Evolutionary conservation across 1,139 yeast genomes (phyloP).

Genomic region (Suhomyces coccinellae): DNA sequence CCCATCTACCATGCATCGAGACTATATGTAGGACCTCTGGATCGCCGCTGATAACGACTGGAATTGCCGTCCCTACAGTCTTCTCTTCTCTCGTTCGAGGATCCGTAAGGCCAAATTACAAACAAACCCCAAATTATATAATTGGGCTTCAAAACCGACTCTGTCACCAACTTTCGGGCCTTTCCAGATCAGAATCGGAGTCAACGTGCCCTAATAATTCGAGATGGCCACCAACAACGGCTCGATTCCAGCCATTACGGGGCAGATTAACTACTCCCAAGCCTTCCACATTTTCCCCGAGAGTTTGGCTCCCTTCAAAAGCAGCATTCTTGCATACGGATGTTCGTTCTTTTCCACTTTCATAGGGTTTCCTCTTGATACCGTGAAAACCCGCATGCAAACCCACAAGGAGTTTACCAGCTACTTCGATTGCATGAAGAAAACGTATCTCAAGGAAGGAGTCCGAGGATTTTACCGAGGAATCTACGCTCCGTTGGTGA

Average conservation of each 20-base stretch:
- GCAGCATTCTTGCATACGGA: slow-evolving; percentile 60
- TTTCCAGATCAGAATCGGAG: background rate
- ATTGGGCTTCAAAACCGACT: background rate
- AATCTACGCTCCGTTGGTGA: slow-evolving; percentile 65
- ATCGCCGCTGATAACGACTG: background rate
- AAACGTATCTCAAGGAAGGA: slow-evolving; percentile 65
- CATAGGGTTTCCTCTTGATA: slow-evolving; percentile 82
- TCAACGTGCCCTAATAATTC: background rate
- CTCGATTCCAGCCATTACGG: slow-evolving; percentile 49
- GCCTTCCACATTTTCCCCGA: slow-evolving; percentile 54
- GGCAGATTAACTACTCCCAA: slow-evolving; percentile 34
- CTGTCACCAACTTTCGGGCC: no score
- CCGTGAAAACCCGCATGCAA: slow-evolving; percentile 83
- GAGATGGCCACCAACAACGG: slow-evolving; percentile 8
- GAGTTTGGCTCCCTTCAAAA: slow-evolving; percentile 52
- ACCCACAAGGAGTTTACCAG: slow-evolving; percentile 62
- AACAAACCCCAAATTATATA: background rate
- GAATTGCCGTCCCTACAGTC: background rate
- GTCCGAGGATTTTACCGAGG: slow-evolving; percentile 75
- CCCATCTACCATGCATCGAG: background rate
- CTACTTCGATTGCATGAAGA: slow-evolving; percentile 57
- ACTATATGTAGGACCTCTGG: background rate
- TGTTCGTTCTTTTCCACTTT: slow-evolving; percentile 68
- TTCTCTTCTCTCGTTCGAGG: background rate
- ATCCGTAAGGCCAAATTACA: background rate